Base-by-base conservation (phyloP, 148 eudicot species). In the Tetragonia tetragonoides region DNA sequence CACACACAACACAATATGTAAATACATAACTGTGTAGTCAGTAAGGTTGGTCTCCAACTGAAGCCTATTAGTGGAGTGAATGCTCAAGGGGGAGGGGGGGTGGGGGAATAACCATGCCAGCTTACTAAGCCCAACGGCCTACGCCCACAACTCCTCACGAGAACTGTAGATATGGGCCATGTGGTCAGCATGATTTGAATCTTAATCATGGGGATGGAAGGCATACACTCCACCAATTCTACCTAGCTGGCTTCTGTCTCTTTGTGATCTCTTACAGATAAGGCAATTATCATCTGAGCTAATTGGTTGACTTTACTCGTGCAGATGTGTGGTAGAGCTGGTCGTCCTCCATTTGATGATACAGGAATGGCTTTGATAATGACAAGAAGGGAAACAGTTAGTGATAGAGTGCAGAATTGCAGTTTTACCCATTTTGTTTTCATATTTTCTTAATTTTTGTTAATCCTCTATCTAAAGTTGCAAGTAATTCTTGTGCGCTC, bases 321-420 rank as follows among this genome's bases (percentile, higher is more conserved):
- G 86, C 88, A 95, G 99, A 95, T 95, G 99, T 83, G 91, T 81
- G 99, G 99, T 70, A 89, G 99, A 85, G 99, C 99, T 81, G 99
- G 99, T 12, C 99, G 99, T 81, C 99, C 99, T 65, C 99, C 99
- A 69, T 95, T 95, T 80, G 97, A 95, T 83, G 97, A 93, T 87
- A 93, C 99, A 66, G 99, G 99, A 72, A 70, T 88, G 86, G 99
- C 93, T 86, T 87, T 95, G 74, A 93, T 95, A 70, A 95, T 95
- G 99, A 95, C 99, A 78, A 93, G 99, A 86, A 93, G 83, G 82
- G 99, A 91, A 84, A 93, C 99, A 61, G 99, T 95, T 59, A 80
- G 73, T 72, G 14, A 59, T 66, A 72, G 72, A 39, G 66, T 15
- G 72, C 14, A 41, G 63, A 47, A 10, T 64, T 47, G 10, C 10